Base-by-base conservation (phyloP, 2,329 filamentous ascomycete species). In the Monosporascus sp. region DNA sequence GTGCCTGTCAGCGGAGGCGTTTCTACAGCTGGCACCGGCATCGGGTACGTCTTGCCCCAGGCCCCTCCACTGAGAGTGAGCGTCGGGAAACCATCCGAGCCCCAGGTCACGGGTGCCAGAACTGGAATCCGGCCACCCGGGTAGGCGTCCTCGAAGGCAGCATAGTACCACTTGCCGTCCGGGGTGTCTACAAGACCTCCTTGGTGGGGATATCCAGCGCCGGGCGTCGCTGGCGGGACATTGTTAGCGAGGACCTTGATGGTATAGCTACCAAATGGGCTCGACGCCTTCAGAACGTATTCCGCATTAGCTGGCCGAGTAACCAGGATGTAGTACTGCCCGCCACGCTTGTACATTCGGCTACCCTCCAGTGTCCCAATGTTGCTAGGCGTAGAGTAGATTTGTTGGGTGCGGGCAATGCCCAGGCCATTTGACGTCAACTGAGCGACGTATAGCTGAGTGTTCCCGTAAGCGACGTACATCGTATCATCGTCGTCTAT, bases 401-500 rank as follows among this genome's bases (percentile, higher is more conserved):
- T 77, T 19, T 68, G 57, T 38, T 60, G 55, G 3, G 53, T 54
- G 24, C 54, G 53, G 11, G 53, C 55, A 54, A 79, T 69, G 0
- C 69, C 69, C 37, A 69, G 72, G 9, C 77, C 74, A 54, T 83
- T 77, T 0, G 65, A 54, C 11, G 73, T 73, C 2, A 85, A 70
- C 61, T 82, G 73, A 1, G 81, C 76, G 1, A 85, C 74, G 7
- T 56, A 67, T 51, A 84, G 72, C 2, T 76, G 68, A 0, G 67
- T 73, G 51, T 71, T 76, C 7, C 80, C 81, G 59, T 81, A 82
- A 0, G 73, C 78, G 0, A 85, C 75, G 51, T 84, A 85, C 72
- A 84, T 78, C 1, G 73, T 78, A 53, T 82, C 81, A 41, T 84
- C 74, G 26, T 81, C 78, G 49, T 84, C 81, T 37, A 85, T 73